Base-by-base conservation (phyloP, 176 grass and related monocot species). In the Metroxylon sagu region DNA sequence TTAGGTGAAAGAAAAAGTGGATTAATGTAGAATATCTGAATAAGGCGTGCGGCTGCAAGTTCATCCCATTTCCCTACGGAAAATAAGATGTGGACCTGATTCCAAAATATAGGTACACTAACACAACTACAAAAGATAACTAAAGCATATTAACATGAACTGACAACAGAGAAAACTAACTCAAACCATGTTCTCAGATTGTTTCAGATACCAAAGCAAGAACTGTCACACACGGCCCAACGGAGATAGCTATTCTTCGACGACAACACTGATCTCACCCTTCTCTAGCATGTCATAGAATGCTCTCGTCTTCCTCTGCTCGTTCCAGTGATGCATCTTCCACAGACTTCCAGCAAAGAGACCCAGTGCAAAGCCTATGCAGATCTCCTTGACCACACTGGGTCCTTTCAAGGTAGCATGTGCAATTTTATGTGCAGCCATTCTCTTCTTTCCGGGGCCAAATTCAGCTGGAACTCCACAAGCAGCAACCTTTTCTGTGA, bases 271-370 rank as follows among this genome's bases (percentile, higher is more conserved):
- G 10, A 71, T 71, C 25, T 52, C 68, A 51, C 68, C 68, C 43
- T 52, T 71, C 43, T 71, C 68, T 4, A 71, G 68, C 55, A 71
- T 58, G 68, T 71, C 68, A 19, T 71, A 71, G 10, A 71, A 71
- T 18, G 68, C 7, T 48, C 68, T 60, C 14, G 56, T 60, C 57
- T 60, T 71, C 25, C 56, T 71, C 39, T 71, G 68, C 56, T 71
- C 56, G 19, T 71, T 60, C 68, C 68, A 71, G 48, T 71, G 68
- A 58, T 71, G 56, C 68, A 71, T 71, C 68, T 71, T 71, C 68
- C 56, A 71, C 31, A 60, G 56, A 4, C 68, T 25, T 19, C 68
- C 68, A 15, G 68, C 68, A 30, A 50, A 71, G 12, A 71, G 23
- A n/a, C 68, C 43, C 23, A 71, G 56, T 19, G 68, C 21, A 43